Base-by-base conservation (phyloP, 2,329 filamentous ascomycete species). In the Colletotrichum siamense region DNA sequence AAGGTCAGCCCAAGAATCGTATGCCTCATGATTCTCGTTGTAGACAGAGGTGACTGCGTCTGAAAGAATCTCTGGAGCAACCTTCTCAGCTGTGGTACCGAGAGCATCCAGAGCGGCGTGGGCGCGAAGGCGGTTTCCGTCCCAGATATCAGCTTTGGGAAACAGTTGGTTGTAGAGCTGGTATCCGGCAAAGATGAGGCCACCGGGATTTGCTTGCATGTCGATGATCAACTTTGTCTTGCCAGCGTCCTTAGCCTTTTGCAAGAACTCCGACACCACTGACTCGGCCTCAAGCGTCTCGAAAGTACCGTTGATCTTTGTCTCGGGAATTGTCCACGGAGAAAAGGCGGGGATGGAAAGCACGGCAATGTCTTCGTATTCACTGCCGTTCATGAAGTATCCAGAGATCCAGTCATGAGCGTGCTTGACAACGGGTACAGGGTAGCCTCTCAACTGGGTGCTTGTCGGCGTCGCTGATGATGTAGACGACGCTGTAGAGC, bases 191-290 rank as follows among this genome's bases (percentile, higher is more conserved):
- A 85, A 79, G 16, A 91, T 80, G 62, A 83, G 82, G 1, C 93
- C 93, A 52, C 93, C 93, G 1, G 85, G 86, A 77, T 95, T 95
- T 5, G 85, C 87, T 6, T 89, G 88, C 12, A 94, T 80, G 77
- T 95, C 93, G 74, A 95, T 89, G 36, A 94, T 86, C 6, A 95
- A 85, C 81, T 90, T 92, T 3, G 85, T 90, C 80, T 92, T 92
- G 3, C 87, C 86, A 3, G 85, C 84, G 3, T 81, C 78, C 55
- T 87, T 86, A 13, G 87, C 87, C 59, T 85, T 82, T 0, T 85
- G 83, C n/a, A 93, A 84, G 78, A 92, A 89, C 13, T 74, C 65
- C 10, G 86, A 64, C 28, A 81, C 79, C 62, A 81, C 75, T 4
- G 68, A 59, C 30, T 79, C 69, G 66, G 81, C 82, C n/a, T 79